Percentiles rank a stretch among this genome's conserved stretches.
These are phyloP conservation scores for Diplosphaera chodatii DNA, from an alignment of 139 green algal species.

Conservation along the genomic window DNA sequence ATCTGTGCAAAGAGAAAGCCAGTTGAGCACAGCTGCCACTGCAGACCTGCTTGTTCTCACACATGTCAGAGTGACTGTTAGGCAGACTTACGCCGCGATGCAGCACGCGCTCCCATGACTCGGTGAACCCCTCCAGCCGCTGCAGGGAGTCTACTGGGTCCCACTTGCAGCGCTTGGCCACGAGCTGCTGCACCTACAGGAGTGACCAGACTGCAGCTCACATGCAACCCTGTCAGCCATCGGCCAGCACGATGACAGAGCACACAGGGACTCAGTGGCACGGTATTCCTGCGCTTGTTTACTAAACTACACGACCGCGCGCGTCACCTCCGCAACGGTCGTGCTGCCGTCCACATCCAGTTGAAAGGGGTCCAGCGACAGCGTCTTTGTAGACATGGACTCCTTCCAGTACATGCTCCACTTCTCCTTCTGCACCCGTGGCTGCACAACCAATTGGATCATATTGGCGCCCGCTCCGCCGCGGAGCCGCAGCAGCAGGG, in stretches of 20 bases:
- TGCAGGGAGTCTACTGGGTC: slow-evolving; percentile 18
- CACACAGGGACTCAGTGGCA: no score
- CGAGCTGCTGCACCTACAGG: neutral
- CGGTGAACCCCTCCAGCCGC: slow-evolving; percentile 32
- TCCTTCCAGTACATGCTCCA: slow-evolving; percentile 87
- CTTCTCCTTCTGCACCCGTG: slow-evolving; percentile 62
- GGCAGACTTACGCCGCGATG: slow-evolving; percentile 27
- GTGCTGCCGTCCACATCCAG: neutral
- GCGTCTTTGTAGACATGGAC: slow-evolving; percentile 46
- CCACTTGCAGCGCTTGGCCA: slow-evolving; percentile 12
- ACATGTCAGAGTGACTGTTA: no score
- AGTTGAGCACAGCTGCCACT: no score
- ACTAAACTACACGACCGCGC: no score
- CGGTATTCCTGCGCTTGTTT: no score
- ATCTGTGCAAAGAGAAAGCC: no score
- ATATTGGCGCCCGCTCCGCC: slow-evolving; percentile 18
- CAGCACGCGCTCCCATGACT: slow-evolving; percentile 34
- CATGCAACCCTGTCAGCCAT: no score
- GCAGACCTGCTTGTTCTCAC: no score
- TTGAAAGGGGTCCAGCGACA: neutral
- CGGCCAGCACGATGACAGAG: no score
- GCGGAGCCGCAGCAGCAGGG: slow-evolving; percentile 25
- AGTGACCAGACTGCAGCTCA: no score
- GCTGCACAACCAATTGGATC: slow-evolving; percentile 48
- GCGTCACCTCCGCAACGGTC: neutral